Evolutionary conservation across 768 basidiomycete genomes (phyloP).

Genomic region (Russula sp.): DNA sequence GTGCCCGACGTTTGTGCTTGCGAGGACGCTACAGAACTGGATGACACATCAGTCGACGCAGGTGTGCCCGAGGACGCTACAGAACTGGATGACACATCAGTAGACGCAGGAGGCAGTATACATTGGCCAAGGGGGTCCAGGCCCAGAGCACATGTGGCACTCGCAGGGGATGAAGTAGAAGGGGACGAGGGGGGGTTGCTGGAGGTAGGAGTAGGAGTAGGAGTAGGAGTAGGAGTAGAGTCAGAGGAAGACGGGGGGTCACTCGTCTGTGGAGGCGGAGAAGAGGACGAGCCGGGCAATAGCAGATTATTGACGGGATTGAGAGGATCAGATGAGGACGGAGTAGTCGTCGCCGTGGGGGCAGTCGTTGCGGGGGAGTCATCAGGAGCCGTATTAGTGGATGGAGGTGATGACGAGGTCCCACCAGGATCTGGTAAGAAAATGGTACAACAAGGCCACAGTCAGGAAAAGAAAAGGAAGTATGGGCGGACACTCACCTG

Average conservation of each 20-base stretch:
- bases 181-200: conserved; percentile 13
- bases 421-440: neutral
- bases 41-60: too few species aligned
- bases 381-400: neutral
- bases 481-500: neutral
- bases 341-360: neutral
- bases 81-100: neutral
- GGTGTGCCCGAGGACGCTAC: too few species aligned
- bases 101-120: neutral
- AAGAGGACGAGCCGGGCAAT: neutral
- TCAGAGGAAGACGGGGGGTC: neutral
- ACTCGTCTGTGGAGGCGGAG: neutral
- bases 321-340: conserved; percentile 6
- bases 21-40: neutral
- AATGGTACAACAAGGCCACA: neutral
- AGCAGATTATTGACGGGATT: too few species aligned
- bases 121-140: conserved; percentile 18
- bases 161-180: conserved; percentile 17
- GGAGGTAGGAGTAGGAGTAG: too few species aligned
- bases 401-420: neutral
- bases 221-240: too few species aligned
- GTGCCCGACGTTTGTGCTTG: neutral
- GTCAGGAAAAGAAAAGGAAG: neutral
- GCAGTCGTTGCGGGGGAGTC: neutral
- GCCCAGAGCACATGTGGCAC: neutral